These are phyloP conservation scores for Aureobasidium pullulans DNA, from an alignment of 2,329 filamentous ascomycete genomes.

Conservation along the genomic window DNA sequence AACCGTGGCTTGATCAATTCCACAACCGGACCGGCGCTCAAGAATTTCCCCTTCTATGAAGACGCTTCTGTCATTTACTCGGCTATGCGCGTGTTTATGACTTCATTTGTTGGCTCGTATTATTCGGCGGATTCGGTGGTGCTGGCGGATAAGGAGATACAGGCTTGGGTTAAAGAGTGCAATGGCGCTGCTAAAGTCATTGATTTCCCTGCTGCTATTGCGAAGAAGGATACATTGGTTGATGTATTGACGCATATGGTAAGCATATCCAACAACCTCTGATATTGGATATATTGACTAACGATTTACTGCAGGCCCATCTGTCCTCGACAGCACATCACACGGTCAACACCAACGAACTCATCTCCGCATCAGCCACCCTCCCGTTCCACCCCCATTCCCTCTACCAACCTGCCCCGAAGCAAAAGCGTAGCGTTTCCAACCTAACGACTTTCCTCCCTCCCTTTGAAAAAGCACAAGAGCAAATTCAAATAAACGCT, in stretches of 20 bases:
- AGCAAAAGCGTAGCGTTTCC: background rate
- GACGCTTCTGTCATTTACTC: background rate
- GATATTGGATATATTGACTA: background rate
- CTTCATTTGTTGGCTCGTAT: background rate
- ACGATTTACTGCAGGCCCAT: background rate
- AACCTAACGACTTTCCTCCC: background rate
- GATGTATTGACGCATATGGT: background rate
- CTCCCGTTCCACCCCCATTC: background rate
- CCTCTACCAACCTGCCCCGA: background rate
- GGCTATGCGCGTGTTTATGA: background rate
- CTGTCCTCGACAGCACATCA: background rate
- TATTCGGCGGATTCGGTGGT: background rate
- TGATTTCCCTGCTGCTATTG: background rate
- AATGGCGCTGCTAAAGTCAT: background rate
- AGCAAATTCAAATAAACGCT: background rate
- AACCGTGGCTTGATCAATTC: background rate
- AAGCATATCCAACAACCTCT: background rate
- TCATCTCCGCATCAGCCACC: background rate
- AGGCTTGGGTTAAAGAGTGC: background rate
- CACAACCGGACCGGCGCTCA: background rate
- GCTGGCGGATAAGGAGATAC: background rate
- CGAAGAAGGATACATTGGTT: background rate
- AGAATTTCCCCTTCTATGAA: background rate
- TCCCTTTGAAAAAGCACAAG: background rate
- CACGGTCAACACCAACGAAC: slow-evolving; percentile 3